Conservation (phyloP, 257 asterid genomes). For the Dorcoceras hygrometricum region DNA sequence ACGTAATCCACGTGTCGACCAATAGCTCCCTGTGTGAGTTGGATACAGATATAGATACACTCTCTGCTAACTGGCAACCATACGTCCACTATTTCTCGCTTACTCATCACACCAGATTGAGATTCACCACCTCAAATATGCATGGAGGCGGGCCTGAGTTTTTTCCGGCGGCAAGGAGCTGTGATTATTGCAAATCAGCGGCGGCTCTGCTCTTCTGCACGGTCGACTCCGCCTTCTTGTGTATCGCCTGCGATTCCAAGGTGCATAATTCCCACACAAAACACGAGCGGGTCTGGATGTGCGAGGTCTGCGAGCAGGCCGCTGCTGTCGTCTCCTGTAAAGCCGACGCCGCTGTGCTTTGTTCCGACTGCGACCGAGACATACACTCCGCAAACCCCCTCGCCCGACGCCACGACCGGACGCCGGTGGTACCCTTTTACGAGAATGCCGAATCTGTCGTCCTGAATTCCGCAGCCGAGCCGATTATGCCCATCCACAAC, state of each 20-base stretch:
- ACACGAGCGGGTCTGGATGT: conserved; percentile 73
- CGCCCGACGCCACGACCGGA: conserved; percentile 65
- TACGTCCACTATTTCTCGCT: neutral
- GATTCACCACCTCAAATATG: neutral
- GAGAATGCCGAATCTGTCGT: conserved; percentile 46
- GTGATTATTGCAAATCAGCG: conserved; percentile 55
- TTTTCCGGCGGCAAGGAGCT: conserved; percentile 51
- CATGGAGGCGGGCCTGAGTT: conserved; percentile 21
- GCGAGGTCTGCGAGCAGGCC: conserved; percentile 72
- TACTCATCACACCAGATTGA: neutral
- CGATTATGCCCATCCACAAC: conserved; percentile 6
- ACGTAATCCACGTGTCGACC: neutral
- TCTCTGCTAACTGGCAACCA: neutral
- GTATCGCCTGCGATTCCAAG: conserved; percentile 57
- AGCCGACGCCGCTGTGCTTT: conserved; percentile 74
- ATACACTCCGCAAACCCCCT: conserved; percentile 79
- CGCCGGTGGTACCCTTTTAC: conserved; percentile 55
- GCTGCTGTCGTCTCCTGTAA: conserved; percentile 56
- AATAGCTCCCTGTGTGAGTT: neutral
- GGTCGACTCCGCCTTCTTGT: conserved; percentile 48
- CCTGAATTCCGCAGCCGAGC: conserved; percentile 35
- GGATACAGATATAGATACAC: neutral
- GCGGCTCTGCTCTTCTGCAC: conserved; percentile 69
- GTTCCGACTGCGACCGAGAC: conserved; percentile 59
- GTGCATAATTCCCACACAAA: conserved; percentile 29